These are phyloP conservation scores for Phlyctochytrium bullatum DNA, from an alignment of 192 early-diverging fungal genomes.

Conservation along the genomic window DNA sequence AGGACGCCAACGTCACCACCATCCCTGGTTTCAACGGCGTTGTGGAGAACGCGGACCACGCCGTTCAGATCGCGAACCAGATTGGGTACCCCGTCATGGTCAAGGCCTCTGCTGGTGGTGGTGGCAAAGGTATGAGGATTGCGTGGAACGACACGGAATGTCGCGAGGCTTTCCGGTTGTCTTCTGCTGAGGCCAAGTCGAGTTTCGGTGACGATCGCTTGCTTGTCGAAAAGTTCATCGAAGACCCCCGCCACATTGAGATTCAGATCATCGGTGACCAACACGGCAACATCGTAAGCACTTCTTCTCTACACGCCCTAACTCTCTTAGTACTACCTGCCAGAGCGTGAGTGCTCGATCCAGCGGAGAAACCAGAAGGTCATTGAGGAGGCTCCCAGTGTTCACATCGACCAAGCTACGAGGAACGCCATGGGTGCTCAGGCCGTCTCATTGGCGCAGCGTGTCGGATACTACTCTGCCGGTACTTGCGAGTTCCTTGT, in stretches of 20 bases:
- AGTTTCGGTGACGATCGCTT: conserved; percentile 87
- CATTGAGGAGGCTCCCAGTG: conserved; percentile 93
- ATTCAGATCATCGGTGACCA: conserved; percentile 95
- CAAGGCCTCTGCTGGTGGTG: conserved; percentile 96
- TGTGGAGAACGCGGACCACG: conserved; percentile 68
- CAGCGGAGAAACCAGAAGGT: conserved; percentile 99
- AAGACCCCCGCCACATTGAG: conserved; percentile 92
- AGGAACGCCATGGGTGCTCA: conserved; percentile 48
- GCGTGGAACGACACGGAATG: conserved; percentile 79
- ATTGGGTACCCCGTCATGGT: conserved; percentile 99
- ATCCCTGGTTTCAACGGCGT: conserved; percentile 90
- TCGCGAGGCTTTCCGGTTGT: conserved; percentile 74
- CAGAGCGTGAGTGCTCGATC: conserved; percentile 96
- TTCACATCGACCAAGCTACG: conserved; percentile 45
- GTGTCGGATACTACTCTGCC: conserved; percentile 87
- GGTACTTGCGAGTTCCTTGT: conserved; percentile 97
- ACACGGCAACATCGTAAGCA: conserved; percentile 92
- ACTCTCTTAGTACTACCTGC: conserved; percentile 75
- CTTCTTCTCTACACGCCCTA: conserved; percentile 76
- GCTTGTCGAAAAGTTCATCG: conserved; percentile 90
- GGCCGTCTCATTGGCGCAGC: conserved; percentile 59
- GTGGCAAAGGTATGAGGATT: conserved; percentile 98
- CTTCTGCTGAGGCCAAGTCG: conserved; percentile 74
- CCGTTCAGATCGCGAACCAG: conserved; percentile 72
- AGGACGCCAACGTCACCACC: conserved; percentile 80